A percentile compares a stretch with the other conserved stretches of the same genome.
These are phyloP conservation scores for Solanum lycopersicoides DNA, from an alignment of 257 asterid species.

Conservation along the genomic window DNA sequence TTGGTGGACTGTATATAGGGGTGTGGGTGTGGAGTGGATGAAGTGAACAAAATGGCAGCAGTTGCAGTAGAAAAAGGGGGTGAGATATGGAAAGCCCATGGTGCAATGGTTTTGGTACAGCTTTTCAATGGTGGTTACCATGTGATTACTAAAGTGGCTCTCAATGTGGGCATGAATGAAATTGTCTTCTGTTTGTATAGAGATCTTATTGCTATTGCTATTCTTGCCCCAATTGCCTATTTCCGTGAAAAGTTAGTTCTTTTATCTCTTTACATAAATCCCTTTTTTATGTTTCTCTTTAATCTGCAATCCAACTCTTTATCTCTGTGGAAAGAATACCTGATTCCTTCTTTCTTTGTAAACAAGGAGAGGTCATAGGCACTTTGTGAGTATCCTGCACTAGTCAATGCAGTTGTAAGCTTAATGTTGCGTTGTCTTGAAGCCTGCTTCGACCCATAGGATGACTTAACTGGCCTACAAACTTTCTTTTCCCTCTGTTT, in stretches of 20 bases:
- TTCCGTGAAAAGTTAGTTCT: constrained; percentile 66
- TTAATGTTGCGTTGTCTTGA: too few relatives aligned
- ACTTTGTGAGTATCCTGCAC: too few relatives aligned
- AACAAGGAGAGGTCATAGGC: too few relatives aligned
- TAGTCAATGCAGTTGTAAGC: too few relatives aligned
- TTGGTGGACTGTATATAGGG: not conserved
- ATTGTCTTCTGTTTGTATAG: constrained; percentile 76
- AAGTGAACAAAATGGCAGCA: constrained; percentile 28
- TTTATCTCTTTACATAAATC: not conserved
- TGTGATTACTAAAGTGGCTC: constrained; percentile 90
- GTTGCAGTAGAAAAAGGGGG: constrained; percentile 18
- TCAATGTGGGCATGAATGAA: constrained; percentile 86
- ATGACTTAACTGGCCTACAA: too few relatives aligned
- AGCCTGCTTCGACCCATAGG: too few relatives aligned
- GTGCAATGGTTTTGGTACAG: constrained; percentile 82
- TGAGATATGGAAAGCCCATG: constrained; percentile 65
- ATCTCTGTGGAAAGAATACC: not conserved
- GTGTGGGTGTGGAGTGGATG: not conserved
- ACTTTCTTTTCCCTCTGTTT: too few relatives aligned
- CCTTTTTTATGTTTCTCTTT: not conserved
- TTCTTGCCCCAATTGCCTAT: constrained; percentile 88
- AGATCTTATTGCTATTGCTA: constrained; percentile 72
- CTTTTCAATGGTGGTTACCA: constrained; percentile 73
- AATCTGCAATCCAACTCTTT: not conserved
- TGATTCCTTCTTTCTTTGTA: too few relatives aligned